phyloP scores from a whole-genome alignment of 306 rosid genomes.

The Malus fusca region DNA sequence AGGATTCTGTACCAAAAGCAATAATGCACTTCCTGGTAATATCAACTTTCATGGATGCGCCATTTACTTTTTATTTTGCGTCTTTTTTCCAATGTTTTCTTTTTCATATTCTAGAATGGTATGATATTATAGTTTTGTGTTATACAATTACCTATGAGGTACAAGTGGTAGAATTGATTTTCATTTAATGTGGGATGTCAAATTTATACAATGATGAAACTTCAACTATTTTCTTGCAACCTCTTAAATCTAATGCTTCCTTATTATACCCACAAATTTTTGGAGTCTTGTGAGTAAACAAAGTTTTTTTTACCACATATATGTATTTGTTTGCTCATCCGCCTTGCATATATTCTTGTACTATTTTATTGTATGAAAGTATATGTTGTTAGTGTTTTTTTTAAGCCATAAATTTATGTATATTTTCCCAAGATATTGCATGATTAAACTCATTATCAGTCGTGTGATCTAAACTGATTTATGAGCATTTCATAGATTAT shows the following conservation, averaged over 20 bases:
- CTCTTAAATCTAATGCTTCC: background rate
- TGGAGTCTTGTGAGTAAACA: background rate
- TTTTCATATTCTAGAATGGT: background rate
- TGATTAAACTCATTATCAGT: background rate
- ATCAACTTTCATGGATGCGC: background rate
- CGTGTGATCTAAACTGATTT: background rate
- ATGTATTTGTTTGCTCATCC: background rate
- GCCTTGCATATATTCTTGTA: background rate
- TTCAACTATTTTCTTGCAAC: background rate
- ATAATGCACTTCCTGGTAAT: conserved; percentile 98
- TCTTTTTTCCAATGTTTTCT: background rate
- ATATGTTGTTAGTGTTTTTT: background rate
- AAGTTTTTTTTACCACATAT: too few relatives aligned
- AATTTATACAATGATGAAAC: background rate
- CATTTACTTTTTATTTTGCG: background rate
- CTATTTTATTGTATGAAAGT: background rate
- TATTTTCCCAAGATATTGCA: background rate
- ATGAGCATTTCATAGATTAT: conserved; percentile 7
- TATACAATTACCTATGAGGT: background rate
- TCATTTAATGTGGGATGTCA: background rate
- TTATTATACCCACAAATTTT: background rate
- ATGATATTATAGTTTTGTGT: background rate
- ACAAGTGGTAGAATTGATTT: background rate
- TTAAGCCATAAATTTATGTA: background rate
- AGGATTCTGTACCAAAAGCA: conserved; percentile 85